Percentiles rank a stretch among this genome's conserved stretches.
phyloP scores from a whole-genome alignment of 371 early-diverging fungal genomes.

The Mucor indicus region DNA sequence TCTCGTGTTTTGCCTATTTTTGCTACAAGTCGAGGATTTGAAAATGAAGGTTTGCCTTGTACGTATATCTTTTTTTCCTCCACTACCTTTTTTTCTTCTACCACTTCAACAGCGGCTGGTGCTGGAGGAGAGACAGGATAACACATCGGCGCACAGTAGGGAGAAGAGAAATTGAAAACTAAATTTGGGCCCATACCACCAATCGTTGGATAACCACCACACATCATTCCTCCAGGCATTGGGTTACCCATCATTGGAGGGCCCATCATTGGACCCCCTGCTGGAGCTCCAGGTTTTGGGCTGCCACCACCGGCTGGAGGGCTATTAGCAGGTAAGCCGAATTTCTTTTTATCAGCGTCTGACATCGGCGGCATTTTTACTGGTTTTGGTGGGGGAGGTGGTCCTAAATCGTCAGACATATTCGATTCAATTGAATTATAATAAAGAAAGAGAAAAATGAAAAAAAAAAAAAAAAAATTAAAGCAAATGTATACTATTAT shows the following conservation, averaged over 20 bases:
- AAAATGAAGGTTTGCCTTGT: conserved; percentile 19
- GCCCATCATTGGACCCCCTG: background rate
- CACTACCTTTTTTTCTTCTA: background rate
- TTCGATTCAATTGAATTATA: background rate
- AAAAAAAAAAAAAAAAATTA: no score
- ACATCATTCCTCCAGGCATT: conserved; percentile 1
- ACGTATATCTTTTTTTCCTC: conserved; percentile 4
- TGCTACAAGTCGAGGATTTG: conserved; percentile 7
- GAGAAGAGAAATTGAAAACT: conserved; percentile 14
- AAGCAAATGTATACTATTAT: background rate
- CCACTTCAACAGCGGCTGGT: background rate
- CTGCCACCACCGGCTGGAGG: background rate
- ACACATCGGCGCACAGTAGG: no score
- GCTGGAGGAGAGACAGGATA: background rate
- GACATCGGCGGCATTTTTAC: conserved; percentile 10
- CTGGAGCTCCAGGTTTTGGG: background rate
- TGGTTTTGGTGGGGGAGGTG: conserved; percentile 4
- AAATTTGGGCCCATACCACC: conserved; percentile 22
- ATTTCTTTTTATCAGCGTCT: conserved; percentile 3
- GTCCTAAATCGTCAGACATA: conserved; percentile 3
- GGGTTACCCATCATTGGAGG: background rate
- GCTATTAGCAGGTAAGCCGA: background rate
- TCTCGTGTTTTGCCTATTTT: conserved; percentile 8
- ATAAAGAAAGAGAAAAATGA: background rate
- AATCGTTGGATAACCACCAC: background rate